Evolutionary conservation across 441 rosid species (phyloP).

Genomic region (Viola pubescens): DNA sequence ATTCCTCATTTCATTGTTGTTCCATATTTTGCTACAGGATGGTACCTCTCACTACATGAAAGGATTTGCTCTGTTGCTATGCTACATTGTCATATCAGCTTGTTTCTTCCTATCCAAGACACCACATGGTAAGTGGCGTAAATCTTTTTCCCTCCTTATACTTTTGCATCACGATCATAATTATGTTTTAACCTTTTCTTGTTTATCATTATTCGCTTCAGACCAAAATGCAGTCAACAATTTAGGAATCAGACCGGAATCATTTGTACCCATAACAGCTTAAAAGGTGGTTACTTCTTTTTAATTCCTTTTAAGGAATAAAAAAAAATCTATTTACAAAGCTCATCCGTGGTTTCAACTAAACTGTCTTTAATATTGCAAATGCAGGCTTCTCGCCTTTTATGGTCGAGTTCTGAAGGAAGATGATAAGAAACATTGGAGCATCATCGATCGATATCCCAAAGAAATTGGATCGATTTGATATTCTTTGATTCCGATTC

Average conservation of each 20-base stretch:
- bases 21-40: conserved; percentile 36
- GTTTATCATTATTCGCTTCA: background rate
- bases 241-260: conserved; percentile 12
- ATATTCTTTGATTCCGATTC: conserved; percentile 23
- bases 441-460: background rate
- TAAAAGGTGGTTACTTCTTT: conserved; percentile 14
- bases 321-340: background rate
- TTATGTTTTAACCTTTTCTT: background rate
- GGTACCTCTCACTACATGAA: conserved; percentile 92
- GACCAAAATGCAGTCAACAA: conserved; percentile 17
- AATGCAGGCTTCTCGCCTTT: conserved; percentile 6
- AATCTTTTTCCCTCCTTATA: background rate
- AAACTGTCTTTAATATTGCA: background rate
- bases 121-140: conserved; percentile 37
- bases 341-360: background rate
- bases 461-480: conserved; percentile 14
- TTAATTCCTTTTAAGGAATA: background rate
- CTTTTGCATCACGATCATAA: no score
- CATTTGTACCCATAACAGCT: conserved; percentile 15
- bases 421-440: background rate
- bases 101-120: conserved; percentile 61
- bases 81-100: conserved; percentile 62
- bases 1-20: background rate
- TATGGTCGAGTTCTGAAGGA: background rate
- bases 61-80: conserved; percentile 57